Evolutionary conservation across 192 early-diverging fungal species (phyloP).

Genomic region (Mortierella alpina): DNA sequence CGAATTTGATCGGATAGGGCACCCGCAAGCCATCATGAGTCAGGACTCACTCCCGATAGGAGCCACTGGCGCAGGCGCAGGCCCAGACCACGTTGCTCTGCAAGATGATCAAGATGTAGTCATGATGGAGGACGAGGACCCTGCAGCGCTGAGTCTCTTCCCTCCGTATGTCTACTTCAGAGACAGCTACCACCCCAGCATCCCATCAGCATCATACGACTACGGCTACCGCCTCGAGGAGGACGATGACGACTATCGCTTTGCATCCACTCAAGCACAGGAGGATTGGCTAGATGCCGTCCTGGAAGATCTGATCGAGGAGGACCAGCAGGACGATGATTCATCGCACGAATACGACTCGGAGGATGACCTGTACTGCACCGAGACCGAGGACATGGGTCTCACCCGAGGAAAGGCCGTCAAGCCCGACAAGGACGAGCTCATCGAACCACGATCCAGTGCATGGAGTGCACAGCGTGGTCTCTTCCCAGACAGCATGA

Average conservation of each 20-base stretch:
- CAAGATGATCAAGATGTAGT: slow-evolving; percentile 21
- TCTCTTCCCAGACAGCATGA: too few species aligned
- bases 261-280: slow-evolving; percentile 30
- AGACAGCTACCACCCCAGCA: background rate
- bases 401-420: too few species aligned
- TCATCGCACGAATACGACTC: slow-evolving; percentile 7
- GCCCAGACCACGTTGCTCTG: background rate
- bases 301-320: slow-evolving; percentile 45
- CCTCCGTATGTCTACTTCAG: background rate
- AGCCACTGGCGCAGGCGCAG: background rate
- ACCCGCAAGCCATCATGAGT: background rate
- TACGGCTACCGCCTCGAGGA: slow-evolving; percentile 5
- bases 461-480: too few species aligned
- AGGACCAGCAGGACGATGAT: slow-evolving; percentile 31
- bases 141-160: background rate
- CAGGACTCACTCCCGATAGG: background rate
- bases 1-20: slow-evolving; percentile 32
- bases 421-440: too few species aligned
- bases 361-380: slow-evolving; percentile 5
- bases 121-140: slow-evolving; percentile 29
- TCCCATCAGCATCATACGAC: background rate
- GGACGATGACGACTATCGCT: slow-evolving; percentile 21
- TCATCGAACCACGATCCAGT: too few species aligned
- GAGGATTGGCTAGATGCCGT: slow-evolving; percentile 48
- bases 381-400: too few species aligned